Percentiles rank a stretch among this genome's conserved stretches.
Conservation (phyloP, 2,329 filamentous ascomycete species). For the Claviceps quebecensis region DNA sequence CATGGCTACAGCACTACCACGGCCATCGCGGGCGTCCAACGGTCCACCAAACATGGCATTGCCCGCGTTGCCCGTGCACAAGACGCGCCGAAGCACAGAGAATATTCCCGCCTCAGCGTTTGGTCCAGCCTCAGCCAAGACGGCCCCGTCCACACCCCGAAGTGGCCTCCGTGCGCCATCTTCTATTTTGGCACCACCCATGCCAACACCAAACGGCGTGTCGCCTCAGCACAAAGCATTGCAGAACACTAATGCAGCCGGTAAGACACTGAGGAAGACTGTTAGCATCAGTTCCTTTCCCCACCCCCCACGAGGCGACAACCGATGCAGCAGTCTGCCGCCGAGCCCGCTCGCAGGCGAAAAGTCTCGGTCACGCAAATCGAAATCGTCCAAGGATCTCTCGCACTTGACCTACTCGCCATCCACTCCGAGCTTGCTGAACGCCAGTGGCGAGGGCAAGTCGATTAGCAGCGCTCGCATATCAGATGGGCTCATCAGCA, state of each 20-base stretch:
- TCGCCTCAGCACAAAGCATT: conserved; percentile 42
- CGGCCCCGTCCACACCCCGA: conserved; percentile 36
- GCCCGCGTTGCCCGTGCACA: conserved; percentile 59
- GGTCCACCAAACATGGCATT: conserved; percentile 59
- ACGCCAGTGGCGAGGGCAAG: conserved; percentile 64
- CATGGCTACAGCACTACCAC: conserved; percentile 45
- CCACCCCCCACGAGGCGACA: conserved; percentile 62
- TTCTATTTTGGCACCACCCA: conserved; percentile 34
- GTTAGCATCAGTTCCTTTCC: conserved; percentile 92
- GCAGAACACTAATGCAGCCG: conserved; percentile 41
- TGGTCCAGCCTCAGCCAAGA: conserved; percentile 18
- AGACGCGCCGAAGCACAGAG: conserved; percentile 54
- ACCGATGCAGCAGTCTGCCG: conserved; percentile 45
- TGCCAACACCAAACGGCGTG: conserved; percentile 37
- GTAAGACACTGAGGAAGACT: conserved; percentile 66
- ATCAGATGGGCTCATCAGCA: conserved; percentile 61
- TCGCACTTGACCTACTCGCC: conserved; percentile 33
- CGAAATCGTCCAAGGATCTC: conserved; percentile 41
- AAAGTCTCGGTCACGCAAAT: conserved; percentile 34
- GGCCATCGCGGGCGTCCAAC: conserved; percentile 51
- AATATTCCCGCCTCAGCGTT: conserved; percentile 23
- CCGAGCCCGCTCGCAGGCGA: conserved; percentile 45
- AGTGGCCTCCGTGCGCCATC: conserved; percentile 47
- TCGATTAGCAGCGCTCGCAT: conserved; percentile 53
- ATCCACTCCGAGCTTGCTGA: conserved; percentile 59